Evolutionary conservation across 83 land plant genomes (phyloP).

Genomic region (Picea abies): DNA sequence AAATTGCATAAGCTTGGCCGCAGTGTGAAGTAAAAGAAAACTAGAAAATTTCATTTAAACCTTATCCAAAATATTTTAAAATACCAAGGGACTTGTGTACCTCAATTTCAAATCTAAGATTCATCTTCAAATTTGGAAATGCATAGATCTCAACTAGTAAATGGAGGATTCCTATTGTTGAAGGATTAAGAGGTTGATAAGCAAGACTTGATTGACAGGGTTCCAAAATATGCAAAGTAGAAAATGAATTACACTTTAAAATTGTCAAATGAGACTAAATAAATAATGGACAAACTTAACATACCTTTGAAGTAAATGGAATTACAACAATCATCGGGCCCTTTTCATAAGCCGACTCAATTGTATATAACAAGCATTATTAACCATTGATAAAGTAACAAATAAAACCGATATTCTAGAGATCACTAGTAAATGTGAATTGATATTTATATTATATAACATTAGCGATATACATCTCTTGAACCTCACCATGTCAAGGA

Average conservation of each 20-base stretch:
- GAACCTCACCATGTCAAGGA: no score
- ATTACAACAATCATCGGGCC: conserved; percentile 27
- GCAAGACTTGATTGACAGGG: conserved; percentile 51
- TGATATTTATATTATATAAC: no score
- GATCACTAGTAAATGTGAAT: no score
- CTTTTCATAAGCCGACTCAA: conserved; percentile 92
- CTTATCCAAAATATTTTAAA: background rate
- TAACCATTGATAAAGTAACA: no score
- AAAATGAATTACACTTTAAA: no score
- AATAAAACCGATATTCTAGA: background rate
- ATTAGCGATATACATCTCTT: no score
- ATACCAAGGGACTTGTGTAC: conserved; percentile 24
- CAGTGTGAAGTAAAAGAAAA: background rate
- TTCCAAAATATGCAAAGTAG: no score
- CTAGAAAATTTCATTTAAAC: background rate
- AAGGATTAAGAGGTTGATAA: conserved; percentile 99
- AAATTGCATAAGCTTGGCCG: background rate
- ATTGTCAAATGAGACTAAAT: no score
- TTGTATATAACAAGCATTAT: background rate
- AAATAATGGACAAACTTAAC: no score
- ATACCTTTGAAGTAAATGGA: no score
- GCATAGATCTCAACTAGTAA: conserved; percentile 92
- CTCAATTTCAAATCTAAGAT: conserved; percentile 98
- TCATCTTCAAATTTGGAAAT: conserved; percentile 95
- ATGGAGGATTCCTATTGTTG: conserved; percentile 95